These are phyloP conservation scores for Suhomyces pyralidae DNA, from an alignment of 805 yeast genomes.

Conservation along the genomic window DNA sequence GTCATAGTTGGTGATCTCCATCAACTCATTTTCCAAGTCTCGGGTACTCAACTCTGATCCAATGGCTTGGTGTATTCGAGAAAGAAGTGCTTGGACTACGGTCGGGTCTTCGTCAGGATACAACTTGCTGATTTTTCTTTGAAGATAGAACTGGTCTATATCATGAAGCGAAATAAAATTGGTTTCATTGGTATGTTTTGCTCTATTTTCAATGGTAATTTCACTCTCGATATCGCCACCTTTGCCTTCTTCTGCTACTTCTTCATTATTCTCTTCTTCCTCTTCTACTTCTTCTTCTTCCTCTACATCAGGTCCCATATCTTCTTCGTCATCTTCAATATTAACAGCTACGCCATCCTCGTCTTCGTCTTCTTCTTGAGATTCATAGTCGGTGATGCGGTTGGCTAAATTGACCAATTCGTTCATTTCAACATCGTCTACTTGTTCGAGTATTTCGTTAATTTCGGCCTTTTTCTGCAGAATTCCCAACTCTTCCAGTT, in stretches of 20 bases:
- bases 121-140: slow-evolving; percentile 43
- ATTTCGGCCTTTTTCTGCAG: slow-evolving; percentile 46
- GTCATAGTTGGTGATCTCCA: slow-evolving; percentile 51
- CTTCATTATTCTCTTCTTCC: slow-evolving; percentile 5
- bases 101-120: slow-evolving; percentile 35
- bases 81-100: slow-evolving; percentile 36
- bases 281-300: slow-evolving; percentile 7
- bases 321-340: slow-evolving; percentile 19
- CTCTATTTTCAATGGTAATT: not conserved
- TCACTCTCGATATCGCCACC: slow-evolving; percentile 35
- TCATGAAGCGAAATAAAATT: slow-evolving; percentile 10
- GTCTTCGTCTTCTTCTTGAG: slow-evolving; percentile 11
- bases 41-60: slow-evolving; percentile 34
- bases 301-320: slow-evolving; percentile 10
- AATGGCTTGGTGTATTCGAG: slow-evolving; percentile 40
- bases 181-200: not conserved
- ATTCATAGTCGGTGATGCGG: slow-evolving; percentile 49
- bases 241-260: not conserved
- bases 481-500: slow-evolving; percentile 44
- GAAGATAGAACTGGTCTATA: slow-evolving; percentile 48
- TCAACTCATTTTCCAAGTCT: slow-evolving; percentile 52
- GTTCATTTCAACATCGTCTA: slow-evolving; percentile 46
- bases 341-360: slow-evolving; percentile 24
- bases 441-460: slow-evolving; percentile 43
- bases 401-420: slow-evolving; percentile 44